Conservation (phyloP, 2,329 filamentous ascomycete species). For the Fusarium abutilonis region DNA sequence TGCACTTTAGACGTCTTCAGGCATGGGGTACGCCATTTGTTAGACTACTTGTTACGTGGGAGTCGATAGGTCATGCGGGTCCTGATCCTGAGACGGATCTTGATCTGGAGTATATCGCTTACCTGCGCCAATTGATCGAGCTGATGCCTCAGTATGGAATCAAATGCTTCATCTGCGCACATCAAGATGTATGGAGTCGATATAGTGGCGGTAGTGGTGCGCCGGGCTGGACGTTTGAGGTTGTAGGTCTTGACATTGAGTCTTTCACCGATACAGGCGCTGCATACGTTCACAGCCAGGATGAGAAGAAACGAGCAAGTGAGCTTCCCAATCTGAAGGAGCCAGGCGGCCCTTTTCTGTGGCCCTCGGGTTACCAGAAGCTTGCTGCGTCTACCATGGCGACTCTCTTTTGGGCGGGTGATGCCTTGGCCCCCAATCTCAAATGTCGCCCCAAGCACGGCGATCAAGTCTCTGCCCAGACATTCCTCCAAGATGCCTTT, state of each 20-base stretch:
- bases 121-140: conserved; percentile 50
- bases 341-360: conserved; percentile 51
- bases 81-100: conserved; percentile 48
- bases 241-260: conserved; percentile 53
- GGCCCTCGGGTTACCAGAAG: conserved; percentile 53
- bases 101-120: conserved; percentile 53
- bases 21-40: conserved; percentile 54
- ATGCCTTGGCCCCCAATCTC: conserved; percentile 45
- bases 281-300: conserved; percentile 51
- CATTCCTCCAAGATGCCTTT: conserved; percentile 47
- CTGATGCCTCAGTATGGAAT: conserved; percentile 53
- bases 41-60: conserved; percentile 56
- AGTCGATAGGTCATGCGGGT: conserved; percentile 51
- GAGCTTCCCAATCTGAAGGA: conserved; percentile 46
- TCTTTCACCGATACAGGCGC: conserved; percentile 49
- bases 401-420: conserved; percentile 45
- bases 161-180: conserved; percentile 55
- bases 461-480: conserved; percentile 44
- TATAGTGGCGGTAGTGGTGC: conserved; percentile 56
- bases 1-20: conserved; percentile 52
- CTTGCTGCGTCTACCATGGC: conserved; percentile 50
- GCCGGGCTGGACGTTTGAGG: conserved; percentile 55
- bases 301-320: conserved; percentile 45
- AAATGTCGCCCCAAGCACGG: conserved; percentile 34
- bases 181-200: conserved; percentile 57